Base-by-base conservation (phyloP, 495 filamentous ascomycete species). In the Apiosordaria backusii region DNA sequence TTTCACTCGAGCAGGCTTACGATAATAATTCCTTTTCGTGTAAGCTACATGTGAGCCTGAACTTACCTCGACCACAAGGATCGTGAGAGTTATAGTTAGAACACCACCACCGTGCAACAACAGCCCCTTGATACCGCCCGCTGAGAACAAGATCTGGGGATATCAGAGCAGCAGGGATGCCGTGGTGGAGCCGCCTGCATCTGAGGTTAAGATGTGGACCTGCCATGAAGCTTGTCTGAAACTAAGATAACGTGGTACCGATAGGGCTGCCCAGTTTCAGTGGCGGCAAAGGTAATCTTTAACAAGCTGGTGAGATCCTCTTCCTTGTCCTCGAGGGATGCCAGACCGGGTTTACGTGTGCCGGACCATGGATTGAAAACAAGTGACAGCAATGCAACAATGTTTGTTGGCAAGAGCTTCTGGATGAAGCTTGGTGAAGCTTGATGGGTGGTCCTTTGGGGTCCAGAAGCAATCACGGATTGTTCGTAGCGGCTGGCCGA, bases 231-330 rank as follows among this genome's bases (percentile, higher is more conserved):
- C 58, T 16, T n/a, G 21, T 50, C 57, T 67, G 66, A 67, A 67
- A 67, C 66, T 60, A 57, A 68, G 66, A 68, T 68, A 57, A 57
- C 26, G 45, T 18, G 62, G 16, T 58, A 68, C 61, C 18, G 54
- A 19, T 29, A 40, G 6, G 19, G 27, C 21, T 35, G 29, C 29
- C 4, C 15, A 29, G 57, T 50, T 29, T 22, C n/a, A 7, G 16
- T 24, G 40, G 16, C 9, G 5, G 50, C 2, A 24, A 6, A 26
- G 13, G 66, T 63, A 52, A 19, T 55, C 50, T 35, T 35, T 68
- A 64, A 26, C 62, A 57, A n/a, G 16, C 26, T 57, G 25, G 26
- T 15, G 62, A 23, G n/a, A 27, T 5, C 62, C 1, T 19, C n/a
- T 55, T 18, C 52, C 52, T 23, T 23, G 52, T n/a, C 52, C 18